Evolutionary conservation across 2,329 filamentous ascomycete genomes (phyloP), one percentile per base, ranked within the genome.

Genomic region (Epichloe sibirici): DNA sequence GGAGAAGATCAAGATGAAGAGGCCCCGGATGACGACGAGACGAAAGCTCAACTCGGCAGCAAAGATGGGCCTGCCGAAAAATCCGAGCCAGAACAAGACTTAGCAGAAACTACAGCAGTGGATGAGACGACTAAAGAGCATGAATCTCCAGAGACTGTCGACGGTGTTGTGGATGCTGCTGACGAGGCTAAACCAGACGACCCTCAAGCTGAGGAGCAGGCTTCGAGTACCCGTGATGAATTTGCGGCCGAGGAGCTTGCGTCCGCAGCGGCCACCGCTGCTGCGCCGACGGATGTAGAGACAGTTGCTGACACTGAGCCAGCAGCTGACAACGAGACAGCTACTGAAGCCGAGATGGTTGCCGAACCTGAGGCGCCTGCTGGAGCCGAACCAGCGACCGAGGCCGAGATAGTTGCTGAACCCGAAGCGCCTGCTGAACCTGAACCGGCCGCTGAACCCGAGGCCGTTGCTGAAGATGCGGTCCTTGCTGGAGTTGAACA

Each of bases 1-100:
- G 51, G 48, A n/a, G 53, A 53, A 9, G 37, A 42, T 5, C 44
- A 51, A 34, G 51, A 48, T 21, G 53, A 34, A 35, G 39, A 51
- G 28, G 38, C 40, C 45, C 48, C 17, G 7, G 49, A 55, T 39
- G 45, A 45, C 4, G 49, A 47, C 13, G 51, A 35, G 12, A 46
- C 52, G 4, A 45, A 25, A 17, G 52, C 49, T 45, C 40, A 56
- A 21, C n/a, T 40, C 31, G 44, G 17, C 9, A 28, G 43, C 15
- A 48, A 51, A 6, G 51, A 46, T 37, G 48, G 45, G 4, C 25
- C 15, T 17, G 47, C 11, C 25, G 45, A 48, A 45, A 45, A 38
- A 47, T 39, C 42, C 17, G 52, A 47, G 21, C 38, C 46, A 15
- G 44, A 44, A 23, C 51, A 53, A 11, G 47, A 50, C 3, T 51